Conservation (phyloP, 2,329 filamentous ascomycete genomes). For the Aspergillus japonicus region DNA sequence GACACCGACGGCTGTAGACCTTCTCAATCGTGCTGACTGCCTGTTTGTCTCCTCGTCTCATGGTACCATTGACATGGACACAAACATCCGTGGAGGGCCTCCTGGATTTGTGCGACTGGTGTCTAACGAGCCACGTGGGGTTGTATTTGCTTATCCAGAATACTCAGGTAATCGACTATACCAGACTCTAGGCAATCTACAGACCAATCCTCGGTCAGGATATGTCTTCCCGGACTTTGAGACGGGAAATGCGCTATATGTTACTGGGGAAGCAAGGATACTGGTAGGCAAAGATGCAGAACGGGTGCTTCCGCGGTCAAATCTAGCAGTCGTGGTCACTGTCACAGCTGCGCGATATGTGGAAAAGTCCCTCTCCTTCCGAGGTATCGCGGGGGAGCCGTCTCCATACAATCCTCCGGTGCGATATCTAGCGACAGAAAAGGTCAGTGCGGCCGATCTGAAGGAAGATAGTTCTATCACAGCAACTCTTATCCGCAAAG, state of each 20-base stretch:
- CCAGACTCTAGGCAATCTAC: conserved; percentile 77
- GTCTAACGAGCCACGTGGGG: conserved; percentile 49
- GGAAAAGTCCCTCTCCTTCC: conserved; percentile 64
- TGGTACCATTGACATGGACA: conserved; percentile 69
- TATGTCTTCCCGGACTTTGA: conserved; percentile 72
- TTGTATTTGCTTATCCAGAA: conserved; percentile 71
- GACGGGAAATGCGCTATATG: conserved; percentile 70
- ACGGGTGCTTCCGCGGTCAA: conserved; percentile 64
- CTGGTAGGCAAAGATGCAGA: conserved; percentile 64
- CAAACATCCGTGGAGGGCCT: conserved; percentile 73
- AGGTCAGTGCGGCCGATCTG: conserved; percentile 21
- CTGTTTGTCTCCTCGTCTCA: conserved; percentile 74
- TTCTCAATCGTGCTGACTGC: conserved; percentile 67
- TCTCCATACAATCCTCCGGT: conserved; percentile 80
- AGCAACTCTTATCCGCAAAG: conserved; percentile 60
- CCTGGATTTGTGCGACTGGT: conserved; percentile 71
- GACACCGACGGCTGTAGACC: conserved; percentile 53
- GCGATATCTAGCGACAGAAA: conserved; percentile 63
- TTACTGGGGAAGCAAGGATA: conserved; percentile 67
- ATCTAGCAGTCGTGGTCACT: conserved; percentile 68
- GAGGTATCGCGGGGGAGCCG: conserved; percentile 57
- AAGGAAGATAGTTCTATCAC: conserved; percentile 26
- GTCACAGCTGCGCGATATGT: conserved; percentile 64
- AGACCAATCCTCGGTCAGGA: conserved; percentile 64
- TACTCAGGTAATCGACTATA: conserved; percentile 83